Percentiles rank a stretch among this genome's conserved stretches.
Conservation (phyloP, 805 yeast genomes). For the Diddensiella santjacobensis region DNA sequence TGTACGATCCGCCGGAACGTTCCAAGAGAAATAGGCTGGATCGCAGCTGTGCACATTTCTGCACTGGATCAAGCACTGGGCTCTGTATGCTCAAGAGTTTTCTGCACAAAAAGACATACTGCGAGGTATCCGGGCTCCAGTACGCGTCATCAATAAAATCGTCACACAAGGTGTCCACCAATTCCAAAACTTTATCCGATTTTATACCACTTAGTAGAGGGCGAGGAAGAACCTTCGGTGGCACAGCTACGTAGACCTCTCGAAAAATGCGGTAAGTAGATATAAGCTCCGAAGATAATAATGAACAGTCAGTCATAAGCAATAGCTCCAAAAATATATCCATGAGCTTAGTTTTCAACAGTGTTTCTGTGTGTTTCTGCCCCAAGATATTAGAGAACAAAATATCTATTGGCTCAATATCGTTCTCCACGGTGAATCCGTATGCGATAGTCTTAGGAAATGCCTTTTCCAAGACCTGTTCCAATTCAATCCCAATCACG, state of each 20-base stretch:
- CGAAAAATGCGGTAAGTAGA: neutral
- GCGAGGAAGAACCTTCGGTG: neutral
- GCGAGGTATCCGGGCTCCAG: neutral
- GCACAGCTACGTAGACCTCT: neutral
- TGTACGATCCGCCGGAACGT: neutral
- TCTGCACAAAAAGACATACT: neutral
- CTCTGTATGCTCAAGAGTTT: neutral
- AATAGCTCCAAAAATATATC: neutral
- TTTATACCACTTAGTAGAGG: neutral
- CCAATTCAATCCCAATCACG: neutral
- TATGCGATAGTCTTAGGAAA: slow-evolving; percentile 6
- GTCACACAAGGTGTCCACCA: neutral
- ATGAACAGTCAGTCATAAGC: neutral
- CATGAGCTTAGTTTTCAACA: neutral
- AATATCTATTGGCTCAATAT: slow-evolving; percentile 3
- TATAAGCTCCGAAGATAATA: neutral
- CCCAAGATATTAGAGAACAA: neutral
- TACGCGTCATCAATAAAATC: neutral
- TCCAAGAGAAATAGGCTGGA: slow-evolving; percentile 3
- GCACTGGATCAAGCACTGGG: neutral
- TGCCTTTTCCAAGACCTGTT: neutral
- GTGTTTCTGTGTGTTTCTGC: neutral
- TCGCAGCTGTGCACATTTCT: neutral
- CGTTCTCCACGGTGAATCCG: neutral
- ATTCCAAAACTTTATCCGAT: neutral